Conservation (phyloP, 148 eudicot species). For the Talinum fruticosum region DNA sequence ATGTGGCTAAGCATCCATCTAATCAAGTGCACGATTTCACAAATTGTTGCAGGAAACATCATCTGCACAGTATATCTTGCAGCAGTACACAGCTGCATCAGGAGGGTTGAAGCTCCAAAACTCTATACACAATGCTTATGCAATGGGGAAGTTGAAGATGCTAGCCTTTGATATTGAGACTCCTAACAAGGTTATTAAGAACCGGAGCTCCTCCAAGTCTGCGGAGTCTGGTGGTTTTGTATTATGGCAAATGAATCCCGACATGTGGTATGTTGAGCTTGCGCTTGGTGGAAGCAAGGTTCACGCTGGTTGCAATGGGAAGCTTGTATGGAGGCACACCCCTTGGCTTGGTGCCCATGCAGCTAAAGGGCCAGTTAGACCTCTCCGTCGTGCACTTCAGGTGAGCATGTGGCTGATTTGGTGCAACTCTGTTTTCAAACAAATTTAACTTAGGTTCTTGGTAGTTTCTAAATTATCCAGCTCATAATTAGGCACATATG, state of each 20-base stretch:
- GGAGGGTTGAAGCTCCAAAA: constrained; percentile 72
- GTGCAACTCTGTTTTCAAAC: neutral
- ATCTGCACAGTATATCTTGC: constrained; percentile 85
- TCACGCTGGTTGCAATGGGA: constrained; percentile 79
- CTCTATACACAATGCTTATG: constrained; percentile 61
- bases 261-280: constrained; percentile 89
- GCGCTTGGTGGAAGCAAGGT: constrained; percentile 75
- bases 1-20: neutral
- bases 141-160: constrained; percentile 81
- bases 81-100: constrained; percentile 72
- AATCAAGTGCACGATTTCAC: neutral
- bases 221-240: constrained; percentile 76
- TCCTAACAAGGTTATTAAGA: constrained; percentile 66
- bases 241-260: constrained; percentile 83
- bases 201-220: constrained; percentile 49
- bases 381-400: constrained; percentile 85
- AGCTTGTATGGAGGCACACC: constrained; percentile 79
- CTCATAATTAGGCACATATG: too few species aligned
- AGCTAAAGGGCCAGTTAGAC: constrained; percentile 83
- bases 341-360: constrained; percentile 87
- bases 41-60: constrained; percentile 60
- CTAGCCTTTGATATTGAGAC: constrained; percentile 70
- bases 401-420: constrained; percentile 29
- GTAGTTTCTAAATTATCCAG: neutral
- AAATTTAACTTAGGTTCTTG: neutral